phyloP scores from a whole-genome alignment of 2,329 filamentous ascomycete genomes.

The Tolypocladium tropicale region DNA sequence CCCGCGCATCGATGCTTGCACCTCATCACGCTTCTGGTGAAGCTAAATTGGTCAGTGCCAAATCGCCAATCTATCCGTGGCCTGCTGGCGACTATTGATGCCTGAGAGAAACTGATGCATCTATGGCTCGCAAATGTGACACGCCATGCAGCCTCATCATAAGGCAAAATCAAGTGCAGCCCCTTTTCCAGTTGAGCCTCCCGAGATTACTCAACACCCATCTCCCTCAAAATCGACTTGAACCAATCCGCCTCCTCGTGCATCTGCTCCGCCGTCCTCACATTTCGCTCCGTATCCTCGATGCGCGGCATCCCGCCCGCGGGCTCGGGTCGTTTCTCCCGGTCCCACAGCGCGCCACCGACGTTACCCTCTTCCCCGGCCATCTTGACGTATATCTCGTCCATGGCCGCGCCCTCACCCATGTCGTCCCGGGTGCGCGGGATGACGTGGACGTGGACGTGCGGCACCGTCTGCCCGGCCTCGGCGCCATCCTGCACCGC shows the following conservation, averaged over 20 bases:
- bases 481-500: conserved; percentile 88
- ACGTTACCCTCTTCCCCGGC: conserved; percentile 80
- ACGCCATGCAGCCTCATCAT: not conserved
- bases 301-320: conserved; percentile 54
- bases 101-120: not conserved
- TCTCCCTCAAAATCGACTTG: conserved; percentile 35
- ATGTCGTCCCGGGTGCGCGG: conserved; percentile 54
- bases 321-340: conserved; percentile 31
- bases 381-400: conserved; percentile 74
- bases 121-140: not conserved
- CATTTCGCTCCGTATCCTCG: conserved; percentile 58
- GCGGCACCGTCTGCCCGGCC: conserved; percentile 86
- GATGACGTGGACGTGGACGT: conserved; percentile 90
- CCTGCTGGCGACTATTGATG: not conserved
- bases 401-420: conserved; percentile 28
- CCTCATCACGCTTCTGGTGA: no score
- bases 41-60: no score
- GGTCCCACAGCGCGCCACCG: conserved; percentile 56
- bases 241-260: conserved; percentile 62
- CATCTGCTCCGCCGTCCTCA: conserved; percentile 69
- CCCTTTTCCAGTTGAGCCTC: not conserved
- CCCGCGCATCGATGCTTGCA: no score
- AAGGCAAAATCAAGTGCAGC: not conserved
- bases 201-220: conserved; percentile 19
- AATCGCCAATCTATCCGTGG: not conserved